phyloP scores from a whole-genome alignment of 345 rosid genomes.

The Zanthoxylum bungeanum region DNA sequence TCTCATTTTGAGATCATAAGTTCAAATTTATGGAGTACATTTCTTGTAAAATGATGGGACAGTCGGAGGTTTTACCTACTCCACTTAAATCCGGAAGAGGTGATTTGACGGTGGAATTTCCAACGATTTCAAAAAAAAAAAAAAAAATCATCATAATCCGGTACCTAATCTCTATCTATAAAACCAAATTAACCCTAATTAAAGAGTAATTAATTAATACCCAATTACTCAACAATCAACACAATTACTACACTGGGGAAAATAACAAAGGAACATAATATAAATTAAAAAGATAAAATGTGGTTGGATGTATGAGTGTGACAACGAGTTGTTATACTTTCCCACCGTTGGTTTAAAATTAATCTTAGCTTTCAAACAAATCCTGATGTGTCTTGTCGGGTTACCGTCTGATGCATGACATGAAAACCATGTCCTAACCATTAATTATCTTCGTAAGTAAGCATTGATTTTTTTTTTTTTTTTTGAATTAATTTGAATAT shows the following conservation, averaged over 20 bases:
- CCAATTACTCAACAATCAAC: constrained; percentile 2
- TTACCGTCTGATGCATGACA: constrained; percentile 24
- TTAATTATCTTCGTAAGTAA: constrained; percentile 26
- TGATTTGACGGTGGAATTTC: no score
- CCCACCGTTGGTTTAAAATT: constrained; percentile 45
- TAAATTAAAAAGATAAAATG: not conserved
- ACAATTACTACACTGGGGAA: not conserved
- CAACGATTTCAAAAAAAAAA: no score
- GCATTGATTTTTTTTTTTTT: constrained; percentile 5
- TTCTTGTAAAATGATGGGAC: no score
- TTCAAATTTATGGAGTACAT: no score
- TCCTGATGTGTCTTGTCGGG: constrained; percentile 8
- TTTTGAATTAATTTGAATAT: not conserved
- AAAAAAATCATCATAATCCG: no score
- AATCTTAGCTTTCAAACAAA: constrained; percentile 37
- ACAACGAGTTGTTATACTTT: constrained; percentile 14
- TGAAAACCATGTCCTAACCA: constrained; percentile 50
- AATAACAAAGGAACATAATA: not conserved
- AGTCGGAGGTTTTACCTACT: no score
- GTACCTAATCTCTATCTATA: constrained; percentile 6
- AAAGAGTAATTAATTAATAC: not conserved
- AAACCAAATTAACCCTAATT: not conserved
- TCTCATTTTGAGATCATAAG: no score
- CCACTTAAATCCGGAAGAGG: no score
- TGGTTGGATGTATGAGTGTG: not conserved